Evolutionary conservation across 2,329 filamentous ascomycete genomes (phyloP), one percentile per base, ranked within the genome.

Genomic region (Aspergillus sclerotialis): DNA sequence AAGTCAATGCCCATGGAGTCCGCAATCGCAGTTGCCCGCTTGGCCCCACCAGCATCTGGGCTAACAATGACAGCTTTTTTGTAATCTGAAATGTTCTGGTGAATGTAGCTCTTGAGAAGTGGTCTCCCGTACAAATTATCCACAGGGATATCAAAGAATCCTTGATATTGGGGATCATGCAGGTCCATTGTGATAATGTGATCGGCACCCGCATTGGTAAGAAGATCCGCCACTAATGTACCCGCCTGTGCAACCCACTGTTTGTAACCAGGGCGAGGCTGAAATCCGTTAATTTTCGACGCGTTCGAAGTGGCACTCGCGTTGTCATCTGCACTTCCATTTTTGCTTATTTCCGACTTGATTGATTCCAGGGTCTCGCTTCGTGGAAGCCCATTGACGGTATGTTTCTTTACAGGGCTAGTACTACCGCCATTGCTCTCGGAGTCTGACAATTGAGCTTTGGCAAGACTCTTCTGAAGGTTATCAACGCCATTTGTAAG

Each of bases 171-270:
- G 27, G 87, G 84, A 61, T 95, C 90, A 59, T 92, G 87, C 33
- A 98, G 75, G 57, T 98, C 92, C 84, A 98, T 93, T 19, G 90
- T 95, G 59, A 96, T 95, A 58, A 92, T 82, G 63, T 96, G 92
- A 61, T 98, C 90, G 29, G 92, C 88, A 45, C 92, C 92, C 44
- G 92, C 90, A 64, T 89, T 95, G 26, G 88, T 95, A 46, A 98
- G 72, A 28, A 98, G 77, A 59, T 96, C 89, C 32, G 92, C 92
- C 31, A 98, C 84, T 37, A 98, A 75, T 18, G 89, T 96, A 40
- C 92, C 92, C 27, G 92, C 89, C 67, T 96, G 92, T 14, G 92
- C 92, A 44, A 98, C 90, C 92, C 92, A 98, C 67, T 94, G 87
- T 69, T 92, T 92, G 64, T 98, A 98, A 32, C 92, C 92, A 6